Conservation (phyloP, 371 early-diverging fungal genomes). For the Mucor piriformis region DNA sequence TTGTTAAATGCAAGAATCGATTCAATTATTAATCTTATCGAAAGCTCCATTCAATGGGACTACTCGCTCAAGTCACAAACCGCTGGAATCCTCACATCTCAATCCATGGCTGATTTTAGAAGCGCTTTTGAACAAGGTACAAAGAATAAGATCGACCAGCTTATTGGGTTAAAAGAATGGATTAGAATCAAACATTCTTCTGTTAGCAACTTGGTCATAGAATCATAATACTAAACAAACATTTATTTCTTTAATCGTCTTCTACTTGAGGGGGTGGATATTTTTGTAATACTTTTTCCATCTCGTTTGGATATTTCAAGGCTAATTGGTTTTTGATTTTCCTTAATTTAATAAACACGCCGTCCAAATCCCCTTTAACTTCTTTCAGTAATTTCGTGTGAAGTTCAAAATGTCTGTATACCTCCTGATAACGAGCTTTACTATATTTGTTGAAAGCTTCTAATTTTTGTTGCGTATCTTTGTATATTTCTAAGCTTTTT, state of each 20-base stretch:
- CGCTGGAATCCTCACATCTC: background rate
- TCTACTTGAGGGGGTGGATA: conserved; percentile 36
- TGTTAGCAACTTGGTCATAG: background rate
- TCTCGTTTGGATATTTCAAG: conserved; percentile 41
- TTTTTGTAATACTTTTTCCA: conserved; percentile 23
- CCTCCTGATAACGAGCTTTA: conserved; percentile 45
- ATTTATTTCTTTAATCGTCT: conserved; percentile 23
- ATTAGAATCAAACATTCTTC: background rate
- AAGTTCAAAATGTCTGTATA: conserved; percentile 46
- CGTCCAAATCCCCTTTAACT: conserved; percentile 44
- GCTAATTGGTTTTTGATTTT: conserved; percentile 39
- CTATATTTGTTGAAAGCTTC: conserved; percentile 54
- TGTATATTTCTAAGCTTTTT: conserved; percentile 28
- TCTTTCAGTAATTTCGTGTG: conserved; percentile 45
- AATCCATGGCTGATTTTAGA: background rate
- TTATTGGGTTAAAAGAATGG: conserved; percentile 1
- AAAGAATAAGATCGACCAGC: background rate
- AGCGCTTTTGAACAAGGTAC: background rate
- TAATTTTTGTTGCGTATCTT: conserved; percentile 33
- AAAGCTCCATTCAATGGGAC: background rate
- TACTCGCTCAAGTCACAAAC: background rate
- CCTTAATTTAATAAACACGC: conserved; percentile 42
- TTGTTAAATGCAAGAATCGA: background rate
- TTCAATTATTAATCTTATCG: background rate
- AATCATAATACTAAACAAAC: background rate